Conservation (phyloP, 1,284 basidiomycete species). For the Volvariella surrecta region DNA sequence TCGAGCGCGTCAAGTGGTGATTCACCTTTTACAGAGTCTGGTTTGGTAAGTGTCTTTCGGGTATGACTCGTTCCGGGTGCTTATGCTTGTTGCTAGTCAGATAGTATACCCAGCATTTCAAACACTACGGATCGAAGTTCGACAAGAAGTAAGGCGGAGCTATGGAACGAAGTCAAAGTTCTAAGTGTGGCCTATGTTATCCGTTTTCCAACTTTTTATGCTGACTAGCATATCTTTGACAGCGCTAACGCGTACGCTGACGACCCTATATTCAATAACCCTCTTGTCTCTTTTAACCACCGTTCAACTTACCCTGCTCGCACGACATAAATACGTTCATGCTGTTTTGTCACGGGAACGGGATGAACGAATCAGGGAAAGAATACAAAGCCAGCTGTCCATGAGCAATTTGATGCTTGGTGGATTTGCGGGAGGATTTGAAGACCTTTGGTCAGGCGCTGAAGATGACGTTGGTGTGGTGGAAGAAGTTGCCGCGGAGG, state of each 20-base stretch:
- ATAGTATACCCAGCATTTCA: slow-evolving; percentile 22
- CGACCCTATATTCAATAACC: slow-evolving; percentile 74
- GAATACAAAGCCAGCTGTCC: slow-evolving; percentile 30
- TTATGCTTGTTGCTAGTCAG: slow-evolving; percentile 10
- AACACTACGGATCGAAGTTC: slow-evolving; percentile 20
- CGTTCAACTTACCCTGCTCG: slow-evolving; percentile 78
- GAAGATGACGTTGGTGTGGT: slow-evolving; percentile 6
- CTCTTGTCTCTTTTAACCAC: slow-evolving; percentile 77
- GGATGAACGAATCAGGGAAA: slow-evolving; percentile 49
- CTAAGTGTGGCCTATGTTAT: slow-evolving; percentile 42
- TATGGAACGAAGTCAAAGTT: slow-evolving; percentile 82
- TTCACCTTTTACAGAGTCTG: no score
- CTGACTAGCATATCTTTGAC: slow-evolving; percentile 1
- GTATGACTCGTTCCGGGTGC: slow-evolving; percentile 6
- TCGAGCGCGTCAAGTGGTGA: no score
- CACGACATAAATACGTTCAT: slow-evolving; percentile 73
- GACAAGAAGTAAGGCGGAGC: slow-evolving; percentile 49
- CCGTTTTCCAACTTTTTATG: slow-evolving; percentile 3
- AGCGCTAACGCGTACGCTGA: slow-evolving; percentile 85
- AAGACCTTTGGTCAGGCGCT: slow-evolving; percentile 6
- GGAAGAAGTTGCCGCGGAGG: slow-evolving; percentile 32
- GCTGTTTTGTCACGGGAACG: slow-evolving; percentile 58
- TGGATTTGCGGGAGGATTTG: slow-evolving; percentile 11
- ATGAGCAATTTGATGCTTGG: slow-evolving; percentile 24
- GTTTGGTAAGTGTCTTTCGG: no score